Percentiles rank a stretch among this genome's conserved stretches.
phyloP scores from a whole-genome alignment of 2,329 filamentous ascomycete species.

The Stromatinia cepivora region DNA sequence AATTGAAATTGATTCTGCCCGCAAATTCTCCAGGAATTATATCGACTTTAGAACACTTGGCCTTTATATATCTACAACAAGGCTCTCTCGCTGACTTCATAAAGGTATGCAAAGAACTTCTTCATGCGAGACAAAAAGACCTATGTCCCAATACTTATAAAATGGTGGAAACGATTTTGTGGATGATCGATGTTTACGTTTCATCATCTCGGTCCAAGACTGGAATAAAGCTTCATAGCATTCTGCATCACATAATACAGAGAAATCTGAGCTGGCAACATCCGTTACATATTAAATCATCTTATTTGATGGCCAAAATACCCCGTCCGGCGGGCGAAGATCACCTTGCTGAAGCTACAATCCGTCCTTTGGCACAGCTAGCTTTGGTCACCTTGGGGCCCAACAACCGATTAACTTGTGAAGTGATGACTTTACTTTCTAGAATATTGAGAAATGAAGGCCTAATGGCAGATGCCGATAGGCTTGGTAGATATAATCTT shows the following conservation, averaged over 20 bases:
- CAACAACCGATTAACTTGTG: neutral
- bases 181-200: neutral
- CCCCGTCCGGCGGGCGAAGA: accelerated
- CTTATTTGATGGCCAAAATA: neutral
- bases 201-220: neutral
- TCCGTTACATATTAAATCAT: neutral
- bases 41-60: neutral
- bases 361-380: neutral
- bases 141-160: neutral
- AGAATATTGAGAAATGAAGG: accelerated
- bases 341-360: neutral
- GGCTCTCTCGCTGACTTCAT: accelerated
- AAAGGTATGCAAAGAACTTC: neutral
- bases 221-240: neutral
- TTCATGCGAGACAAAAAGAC: neutral
- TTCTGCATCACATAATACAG: neutral
- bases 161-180: neutral
- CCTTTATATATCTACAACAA: neutral
- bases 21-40: neutral
- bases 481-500: neutral
- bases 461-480: neutral
- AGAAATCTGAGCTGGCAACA: neutral
- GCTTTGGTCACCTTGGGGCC: neutral
- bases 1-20: neutral
- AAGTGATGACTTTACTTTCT: neutral